Conservation (phyloP, 129 eudicot species). For the Kitagawia praeruptora region DNA sequence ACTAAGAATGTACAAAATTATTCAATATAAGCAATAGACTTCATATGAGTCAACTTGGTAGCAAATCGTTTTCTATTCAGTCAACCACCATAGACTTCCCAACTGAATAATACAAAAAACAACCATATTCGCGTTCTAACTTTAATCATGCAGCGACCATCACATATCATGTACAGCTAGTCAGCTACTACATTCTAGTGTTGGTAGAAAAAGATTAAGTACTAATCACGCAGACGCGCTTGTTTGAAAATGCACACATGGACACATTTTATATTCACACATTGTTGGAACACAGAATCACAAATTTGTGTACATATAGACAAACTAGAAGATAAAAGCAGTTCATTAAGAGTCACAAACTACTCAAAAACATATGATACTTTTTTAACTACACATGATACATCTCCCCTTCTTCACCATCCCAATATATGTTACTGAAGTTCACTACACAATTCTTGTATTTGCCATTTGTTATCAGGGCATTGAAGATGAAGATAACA, state of each 20-base stretch:
- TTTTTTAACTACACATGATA: too few species aligned
- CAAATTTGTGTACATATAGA: background rate
- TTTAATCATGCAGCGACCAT: background rate
- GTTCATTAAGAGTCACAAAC: background rate
- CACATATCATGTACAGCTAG: background rate
- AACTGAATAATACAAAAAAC: too few species aligned
- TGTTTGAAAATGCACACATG: background rate
- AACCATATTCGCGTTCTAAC: too few species aligned
- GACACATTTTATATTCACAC: background rate
- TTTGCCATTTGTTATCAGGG: slow-evolving; percentile 20
- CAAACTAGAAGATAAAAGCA: background rate
- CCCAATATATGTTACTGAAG: too few species aligned
- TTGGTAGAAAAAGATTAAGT: too few species aligned
- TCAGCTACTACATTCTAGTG: background rate
- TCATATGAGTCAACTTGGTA: too few species aligned
- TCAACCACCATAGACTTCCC: too few species aligned
- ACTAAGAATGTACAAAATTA: background rate
- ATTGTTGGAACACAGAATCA: background rate
- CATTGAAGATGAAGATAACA: slow-evolving; percentile 30
- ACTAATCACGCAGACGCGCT: background rate
- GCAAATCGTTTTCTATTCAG: too few species aligned
- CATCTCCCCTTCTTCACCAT: too few species aligned
- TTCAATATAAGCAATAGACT: background rate
- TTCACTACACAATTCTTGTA: too few species aligned
- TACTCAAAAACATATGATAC: background rate